Base-by-base conservation (phyloP, 2,329 filamentous ascomycete genomes). In the Colletotrichum shisoi region DNA sequence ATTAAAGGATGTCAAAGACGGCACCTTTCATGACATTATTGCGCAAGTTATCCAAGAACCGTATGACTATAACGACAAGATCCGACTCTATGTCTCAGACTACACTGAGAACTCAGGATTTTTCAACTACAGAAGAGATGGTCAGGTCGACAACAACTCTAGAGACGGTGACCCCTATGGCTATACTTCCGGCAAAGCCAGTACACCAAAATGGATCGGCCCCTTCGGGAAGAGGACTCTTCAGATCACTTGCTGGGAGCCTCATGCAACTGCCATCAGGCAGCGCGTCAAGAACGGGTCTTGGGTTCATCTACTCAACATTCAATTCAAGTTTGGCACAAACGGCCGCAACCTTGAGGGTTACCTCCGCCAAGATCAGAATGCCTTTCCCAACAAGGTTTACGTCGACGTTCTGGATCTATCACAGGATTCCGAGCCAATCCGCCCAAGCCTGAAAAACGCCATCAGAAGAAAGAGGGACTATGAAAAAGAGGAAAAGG, bases 21-120 rank as follows among this genome's bases (percentile, higher is more conserved):
- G 77, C 15, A 80, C 72, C 0, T 96, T 89, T 73, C 87, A 84
- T 72, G 87, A 97, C 74, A 74, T 96, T 1, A 80, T 92, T 19
- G 93, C 86, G 1, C 85, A 94, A 73, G 86, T 96, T 2, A 84
- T 93, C 53, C 81, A 76, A 52, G 77, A 80, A 2, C 84, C 84
- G 0, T 82, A 76, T 49, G 78, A 81, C 37, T 21, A 71, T 7
- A 73, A 74, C 24, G 82, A 84, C 31, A 84, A 78, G 63, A 77
- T 85, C 13, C 86, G 87, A 5, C 70, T 97, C 0, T 93, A 93
- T 81, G 80, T 96, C 19, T 91, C 91, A 0, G 94, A 97, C 76
- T 97, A 94, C 76, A 96, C 93, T 0, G 79, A 86, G 57, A 92
- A 97, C 72, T 73, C 81, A 0, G 67, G 73, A 1, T 88, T 97